Evolutionary conservation across 148 eudicot genomes (phyloP), one percentile per base, ranked within the genome.

Genomic region (Diospyros kaki): DNA sequence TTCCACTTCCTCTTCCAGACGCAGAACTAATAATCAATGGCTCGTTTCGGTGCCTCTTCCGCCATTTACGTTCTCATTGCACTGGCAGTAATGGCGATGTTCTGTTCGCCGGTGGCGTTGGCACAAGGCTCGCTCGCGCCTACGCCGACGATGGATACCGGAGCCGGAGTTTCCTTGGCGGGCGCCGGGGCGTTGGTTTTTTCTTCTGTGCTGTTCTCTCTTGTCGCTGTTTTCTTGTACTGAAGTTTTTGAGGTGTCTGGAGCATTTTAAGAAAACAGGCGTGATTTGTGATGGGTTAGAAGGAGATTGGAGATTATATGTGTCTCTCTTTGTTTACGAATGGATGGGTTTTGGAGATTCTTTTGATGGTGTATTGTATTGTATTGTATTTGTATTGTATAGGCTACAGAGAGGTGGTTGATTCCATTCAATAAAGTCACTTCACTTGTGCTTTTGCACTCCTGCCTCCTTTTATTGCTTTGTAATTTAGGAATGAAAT

Each of bases 111-210:
- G 14, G 66, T 8, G 12, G 10, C 5, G 42, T 65, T 66, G 2
- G 66, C 58, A 17, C 67, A 5, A 10, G 43, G n/a, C 53, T 5
- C 64, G 9, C 17, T 46, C 2, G 75, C 75, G 43, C 75, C 75
- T 9, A 0, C 42, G 4, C 66, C 75, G 1, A 15, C 17, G 9
- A 2, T 66, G 69, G 69, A 42, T 9, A 44, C 69, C 52, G 69
- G 69, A 0, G 69, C 69, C 9, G 69, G 51, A n/a, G 11, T 44
- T 38, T n/a, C 52, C 1, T 15, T 44, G 28, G 51, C 69, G 8
- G 0, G 13, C 8, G 15, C 11, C 10, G 69, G 28, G 39, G n/a
- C 50, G 3, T 44, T 66, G 18, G n/a, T 66, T 14, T 42, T n/a
- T 12, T 66, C 69, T 12, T 66, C 50, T 66, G 51, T 42, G 3